Conservation (phyloP, 768 basidiomycete genomes). For the Suillus alpinus region DNA sequence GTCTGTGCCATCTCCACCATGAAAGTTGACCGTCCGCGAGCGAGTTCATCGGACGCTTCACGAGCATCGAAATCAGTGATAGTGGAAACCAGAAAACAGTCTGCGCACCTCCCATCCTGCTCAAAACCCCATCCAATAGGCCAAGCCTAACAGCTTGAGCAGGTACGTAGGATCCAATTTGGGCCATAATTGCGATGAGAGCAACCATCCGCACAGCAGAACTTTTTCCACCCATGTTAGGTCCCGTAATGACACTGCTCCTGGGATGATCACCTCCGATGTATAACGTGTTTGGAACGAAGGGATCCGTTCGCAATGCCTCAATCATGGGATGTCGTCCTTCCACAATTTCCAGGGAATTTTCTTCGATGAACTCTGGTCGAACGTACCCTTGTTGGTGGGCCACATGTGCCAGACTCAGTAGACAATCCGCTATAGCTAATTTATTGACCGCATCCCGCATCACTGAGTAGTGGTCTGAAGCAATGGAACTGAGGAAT, state of each 20-base stretch:
- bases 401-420: slow-evolving; percentile 80
- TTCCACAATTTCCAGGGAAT: slow-evolving; percentile 68
- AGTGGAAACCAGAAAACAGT: background rate
- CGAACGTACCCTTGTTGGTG: slow-evolving; percentile 73
- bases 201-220: slow-evolving; percentile 79
- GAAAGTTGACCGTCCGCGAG: slow-evolving; percentile 86
- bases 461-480: slow-evolving; percentile 65
- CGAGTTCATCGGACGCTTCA: slow-evolving; percentile 82
- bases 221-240: slow-evolving; percentile 88
- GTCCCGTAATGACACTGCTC: slow-evolving; percentile 77
- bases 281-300: slow-evolving; percentile 76
- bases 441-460: slow-evolving; percentile 78
- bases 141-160: slow-evolving; percentile 70
- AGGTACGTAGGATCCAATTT: slow-evolving; percentile 93
- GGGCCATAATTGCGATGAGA: slow-evolving; percentile 71
- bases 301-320: slow-evolving; percentile 70
- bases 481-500: slow-evolving; percentile 70
- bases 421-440: slow-evolving; percentile 82
- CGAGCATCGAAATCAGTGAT: slow-evolving; percentile 3
- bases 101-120: slow-evolving; percentile 81
- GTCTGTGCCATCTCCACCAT: slow-evolving; percentile 98
- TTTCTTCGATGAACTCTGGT: slow-evolving; percentile 69
- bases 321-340: slow-evolving; percentile 96
- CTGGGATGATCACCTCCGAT: slow-evolving; percentile 55
- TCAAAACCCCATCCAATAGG: slow-evolving; percentile 81